phyloP scores from a whole-genome alignment of 2,329 filamentous ascomycete species.

The Xylaria sp. region DNA sequence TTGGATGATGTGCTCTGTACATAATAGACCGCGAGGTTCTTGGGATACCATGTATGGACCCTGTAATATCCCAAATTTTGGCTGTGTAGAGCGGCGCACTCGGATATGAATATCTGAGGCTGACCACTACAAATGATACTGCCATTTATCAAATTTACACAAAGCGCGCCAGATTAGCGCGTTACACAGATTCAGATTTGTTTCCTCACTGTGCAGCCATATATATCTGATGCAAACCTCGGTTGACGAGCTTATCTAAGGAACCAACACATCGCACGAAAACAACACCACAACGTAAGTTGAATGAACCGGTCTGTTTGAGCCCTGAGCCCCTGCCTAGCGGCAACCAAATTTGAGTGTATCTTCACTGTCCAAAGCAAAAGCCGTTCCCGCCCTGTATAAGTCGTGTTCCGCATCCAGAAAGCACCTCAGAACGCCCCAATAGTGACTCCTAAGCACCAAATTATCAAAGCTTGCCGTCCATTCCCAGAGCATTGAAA shows the following conservation, averaged over 20 bases:
- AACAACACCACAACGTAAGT: not conserved
- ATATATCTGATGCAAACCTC: not conserved
- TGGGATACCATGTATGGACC: constrained; percentile 10
- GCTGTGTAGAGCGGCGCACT: not conserved
- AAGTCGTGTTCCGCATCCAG: constrained; percentile 39
- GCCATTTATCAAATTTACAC: constrained; percentile 5
- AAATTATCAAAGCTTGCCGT: constrained; percentile 16
- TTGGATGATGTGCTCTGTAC: constrained; percentile 24
- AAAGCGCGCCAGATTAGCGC: not conserved
- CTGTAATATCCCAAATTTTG: not conserved
- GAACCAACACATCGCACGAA: not conserved
- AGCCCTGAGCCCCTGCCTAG: constrained; percentile 20
- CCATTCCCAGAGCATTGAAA: not conserved
- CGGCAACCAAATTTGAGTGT: constrained; percentile 17
- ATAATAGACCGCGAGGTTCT: constrained; percentile 11
- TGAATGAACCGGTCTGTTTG: constrained; percentile 20
- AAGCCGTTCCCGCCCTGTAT: constrained; percentile 33
- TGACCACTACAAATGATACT: not conserved
- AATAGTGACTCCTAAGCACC: constrained; percentile 35
- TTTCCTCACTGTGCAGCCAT: constrained; percentile 8
- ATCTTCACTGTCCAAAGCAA: constrained; percentile 24
- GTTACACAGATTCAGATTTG: constrained; percentile 15
- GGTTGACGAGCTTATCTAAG: constrained; percentile 1
- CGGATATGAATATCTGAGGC: not conserved
- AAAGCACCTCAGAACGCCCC: constrained; percentile 34